Evolutionary conservation across 495 filamentous ascomycete genomes (phyloP), one percentile per base, ranked within the genome.

Genomic region (Apiosordaria backusii): DNA sequence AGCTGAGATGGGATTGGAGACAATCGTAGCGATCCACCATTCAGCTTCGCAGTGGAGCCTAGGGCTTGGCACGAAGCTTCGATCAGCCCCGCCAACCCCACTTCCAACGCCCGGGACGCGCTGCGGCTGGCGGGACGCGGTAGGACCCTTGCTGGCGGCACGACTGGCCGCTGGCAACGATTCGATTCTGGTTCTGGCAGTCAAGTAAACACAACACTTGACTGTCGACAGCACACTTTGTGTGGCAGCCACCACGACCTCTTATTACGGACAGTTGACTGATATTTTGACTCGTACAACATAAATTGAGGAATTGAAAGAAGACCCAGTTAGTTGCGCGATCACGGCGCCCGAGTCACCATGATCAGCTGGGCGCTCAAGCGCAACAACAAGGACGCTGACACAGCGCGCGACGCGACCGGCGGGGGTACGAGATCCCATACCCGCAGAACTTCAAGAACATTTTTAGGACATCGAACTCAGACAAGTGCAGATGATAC

Each of bases 281-380:
- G 35, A 45, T n/a, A n/a, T n/a, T n/a, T 15, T 45, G 35, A 45
- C 29, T 35, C 10, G 29, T 5, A 45, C 0, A 45, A 45, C 13
- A 13, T 15, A 9, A 45, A 45, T 15, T 13, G 35, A 10, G 35
- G 35, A 45, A 45, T 1, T 13, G 9, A 45, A 9, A 7, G 10
- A 2, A 6, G 35, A 45, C 16, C 16, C 35, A 45, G 35, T 29
- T 61, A 50, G 50, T 22, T 50, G 45, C 55, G 15, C 26, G 60
- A 55, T 15, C 53, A 29, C n/a, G 22, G 13, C 18, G 22, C 21
- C 13, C 26, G 55, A 59, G 15, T 40, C 62, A 79, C 68, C 25
- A 87, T 87, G 84, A 77, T 87, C 71, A 82, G 83, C 72, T 87
- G 85, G 82, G 81, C 82, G 75, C 76, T 82, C 61, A 81, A 81